These are phyloP conservation scores for Thelonectria rubi DNA, from an alignment of 2,329 filamentous ascomycete species.

Conservation along the genomic window DNA sequence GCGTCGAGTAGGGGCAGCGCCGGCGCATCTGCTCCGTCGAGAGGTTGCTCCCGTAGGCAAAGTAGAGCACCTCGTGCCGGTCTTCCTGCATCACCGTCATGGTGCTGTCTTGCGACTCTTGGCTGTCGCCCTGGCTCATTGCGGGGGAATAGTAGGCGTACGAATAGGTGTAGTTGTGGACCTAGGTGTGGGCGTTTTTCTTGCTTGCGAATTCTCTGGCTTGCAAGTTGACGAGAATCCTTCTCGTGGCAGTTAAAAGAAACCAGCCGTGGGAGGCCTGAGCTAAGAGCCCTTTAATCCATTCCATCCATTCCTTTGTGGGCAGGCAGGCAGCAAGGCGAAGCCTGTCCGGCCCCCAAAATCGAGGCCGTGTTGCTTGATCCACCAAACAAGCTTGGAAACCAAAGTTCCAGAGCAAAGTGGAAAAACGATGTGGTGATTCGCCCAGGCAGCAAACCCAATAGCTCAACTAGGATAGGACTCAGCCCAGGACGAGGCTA, in stretches of 20 bases:
- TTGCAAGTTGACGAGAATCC: neutral
- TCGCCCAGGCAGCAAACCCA: neutral
- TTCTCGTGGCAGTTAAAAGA: neutral
- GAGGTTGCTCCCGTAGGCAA: conserved; percentile 77
- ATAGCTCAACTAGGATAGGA: neutral
- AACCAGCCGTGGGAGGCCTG: conserved; percentile 13
- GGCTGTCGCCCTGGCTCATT: conserved; percentile 46
- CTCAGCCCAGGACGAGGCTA: neutral
- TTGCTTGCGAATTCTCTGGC: neutral
- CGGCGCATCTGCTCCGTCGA: conserved; percentile 70
- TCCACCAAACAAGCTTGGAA: neutral
- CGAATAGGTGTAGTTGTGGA: neutral
- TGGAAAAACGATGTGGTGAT: neutral
- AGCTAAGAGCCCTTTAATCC: neutral
- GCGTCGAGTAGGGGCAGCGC: conserved; percentile 67
- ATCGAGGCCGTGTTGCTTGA: neutral
- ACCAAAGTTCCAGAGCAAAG: conserved; percentile 1
- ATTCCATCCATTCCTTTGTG: neutral
- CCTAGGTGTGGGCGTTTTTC: neutral
- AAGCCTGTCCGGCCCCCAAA: conserved; percentile 18
- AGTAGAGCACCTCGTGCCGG: conserved; percentile 62
- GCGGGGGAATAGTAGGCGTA: neutral
- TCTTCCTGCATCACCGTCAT: conserved; percentile 49
- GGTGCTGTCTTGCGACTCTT: conserved; percentile 48
- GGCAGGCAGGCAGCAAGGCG: conserved; percentile 20